Evolutionary conservation across 345 rosid species (phyloP).

Genomic region (Bruguiera gymnorhiza): DNA sequence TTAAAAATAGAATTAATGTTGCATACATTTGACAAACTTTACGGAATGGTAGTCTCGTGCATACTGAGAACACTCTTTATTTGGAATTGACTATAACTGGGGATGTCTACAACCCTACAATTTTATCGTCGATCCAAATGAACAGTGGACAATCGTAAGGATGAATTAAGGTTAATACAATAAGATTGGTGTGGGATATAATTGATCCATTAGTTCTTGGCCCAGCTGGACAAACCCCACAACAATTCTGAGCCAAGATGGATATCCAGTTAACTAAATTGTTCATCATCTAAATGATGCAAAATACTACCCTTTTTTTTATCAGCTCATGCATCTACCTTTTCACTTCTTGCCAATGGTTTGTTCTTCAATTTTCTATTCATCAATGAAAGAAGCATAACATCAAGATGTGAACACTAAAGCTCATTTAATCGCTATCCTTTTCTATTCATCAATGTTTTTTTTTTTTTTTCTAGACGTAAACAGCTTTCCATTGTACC

Average conservation of each 20-base stretch:
- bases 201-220: not conserved
- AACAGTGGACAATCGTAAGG: slow-evolving; percentile 9
- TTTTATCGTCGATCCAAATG: not conserved
- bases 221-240: slow-evolving; percentile 6
- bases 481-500: too few species aligned
- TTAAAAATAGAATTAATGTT: too few species aligned
- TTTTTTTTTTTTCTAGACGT: too few species aligned
- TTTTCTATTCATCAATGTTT: not conserved
- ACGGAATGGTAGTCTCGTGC: too few species aligned
- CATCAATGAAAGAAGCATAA: slow-evolving; percentile 1
- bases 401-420: not conserved
- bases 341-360: not conserved
- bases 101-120: too few species aligned
- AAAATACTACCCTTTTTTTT: not conserved
- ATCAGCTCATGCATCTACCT: not conserved
- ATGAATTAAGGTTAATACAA: not conserved
- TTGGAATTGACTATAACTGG: too few species aligned
- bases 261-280: slow-evolving; percentile 8
- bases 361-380: not conserved
- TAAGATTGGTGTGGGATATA: not conserved
- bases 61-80: too few species aligned
- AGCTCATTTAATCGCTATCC: not conserved
- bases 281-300: slow-evolving; percentile 4
- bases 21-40: too few species aligned
- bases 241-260: slow-evolving; percentile 4